These are phyloP conservation scores for Fusarium subtropicale DNA, from an alignment of 2,329 filamentous ascomycete species.

Conservation along the genomic window DNA sequence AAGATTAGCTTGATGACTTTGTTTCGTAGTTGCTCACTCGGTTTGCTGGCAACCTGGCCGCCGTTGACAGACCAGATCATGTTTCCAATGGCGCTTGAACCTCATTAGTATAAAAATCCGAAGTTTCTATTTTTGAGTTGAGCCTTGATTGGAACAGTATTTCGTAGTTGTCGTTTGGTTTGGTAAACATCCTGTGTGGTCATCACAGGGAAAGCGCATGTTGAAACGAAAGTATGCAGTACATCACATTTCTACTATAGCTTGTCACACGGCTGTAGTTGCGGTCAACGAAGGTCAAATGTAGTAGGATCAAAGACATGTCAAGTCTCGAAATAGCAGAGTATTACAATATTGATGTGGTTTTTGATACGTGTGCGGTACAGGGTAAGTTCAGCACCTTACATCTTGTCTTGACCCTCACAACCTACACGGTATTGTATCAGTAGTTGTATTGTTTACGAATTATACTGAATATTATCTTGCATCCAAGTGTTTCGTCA, in stretches of 20 bases:
- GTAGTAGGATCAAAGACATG: background rate
- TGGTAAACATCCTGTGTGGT: background rate
- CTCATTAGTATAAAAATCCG: background rate
- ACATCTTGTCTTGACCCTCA: background rate
- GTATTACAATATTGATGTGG: background rate
- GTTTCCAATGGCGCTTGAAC: constrained; percentile 19
- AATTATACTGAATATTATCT: background rate
- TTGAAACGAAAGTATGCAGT: constrained; percentile 21
- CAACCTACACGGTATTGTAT: background rate
- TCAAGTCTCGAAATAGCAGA: background rate
- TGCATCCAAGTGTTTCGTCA: background rate
- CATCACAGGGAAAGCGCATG: constrained; percentile 14
- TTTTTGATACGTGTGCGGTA: background rate
- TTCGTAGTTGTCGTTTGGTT: background rate
- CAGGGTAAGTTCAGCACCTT: background rate
- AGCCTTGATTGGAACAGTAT: background rate
- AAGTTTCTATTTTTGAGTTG: background rate
- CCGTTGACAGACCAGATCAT: constrained; percentile 1
- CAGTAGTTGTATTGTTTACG: background rate
- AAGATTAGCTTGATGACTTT: constrained; percentile 23
- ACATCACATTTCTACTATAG: background rate
- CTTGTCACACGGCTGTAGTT: background rate
- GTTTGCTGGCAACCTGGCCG: constrained; percentile 17
- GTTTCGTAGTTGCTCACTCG: constrained; percentile 33
- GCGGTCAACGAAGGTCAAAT: background rate